Evolutionary conservation across 2,329 filamentous ascomycete species (phyloP).

Genomic region (Neocucurbitaria cava): DNA sequence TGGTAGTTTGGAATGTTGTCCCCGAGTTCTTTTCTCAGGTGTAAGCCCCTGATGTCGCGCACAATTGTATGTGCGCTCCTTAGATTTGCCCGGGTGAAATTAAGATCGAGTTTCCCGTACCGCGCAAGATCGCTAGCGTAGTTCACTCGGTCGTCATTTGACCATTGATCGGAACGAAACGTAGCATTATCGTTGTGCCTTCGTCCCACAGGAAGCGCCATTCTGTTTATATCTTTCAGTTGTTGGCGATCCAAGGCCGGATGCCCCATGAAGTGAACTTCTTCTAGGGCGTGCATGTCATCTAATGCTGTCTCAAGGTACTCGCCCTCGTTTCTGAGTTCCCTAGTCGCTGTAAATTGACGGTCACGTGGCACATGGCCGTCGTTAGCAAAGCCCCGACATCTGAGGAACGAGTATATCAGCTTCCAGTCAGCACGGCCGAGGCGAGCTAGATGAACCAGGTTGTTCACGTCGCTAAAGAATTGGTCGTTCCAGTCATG

Average conservation of each 20-base stretch:
- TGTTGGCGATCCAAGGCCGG: background rate
- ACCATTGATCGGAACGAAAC: background rate
- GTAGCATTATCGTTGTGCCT: background rate
- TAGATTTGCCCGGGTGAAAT: background rate
- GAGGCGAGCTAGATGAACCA: conserved; percentile 15
- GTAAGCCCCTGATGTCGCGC: background rate
- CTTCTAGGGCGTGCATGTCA: background rate
- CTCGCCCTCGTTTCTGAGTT: background rate
- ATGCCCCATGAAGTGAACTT: background rate
- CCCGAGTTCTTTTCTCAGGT: background rate
- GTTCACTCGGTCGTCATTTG: background rate
- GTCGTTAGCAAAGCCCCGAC: conserved; percentile 6
- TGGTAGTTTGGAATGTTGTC: background rate
- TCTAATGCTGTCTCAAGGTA: background rate
- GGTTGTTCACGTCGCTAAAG: conserved; percentile 3
- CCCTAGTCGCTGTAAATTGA: background rate
- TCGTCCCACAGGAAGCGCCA: background rate
- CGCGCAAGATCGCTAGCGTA: background rate
- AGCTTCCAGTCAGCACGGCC: conserved; percentile 17
- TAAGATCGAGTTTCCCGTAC: background rate
- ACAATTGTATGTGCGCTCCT: background rate
- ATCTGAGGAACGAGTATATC: conserved; percentile 20
- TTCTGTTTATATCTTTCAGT: background rate
- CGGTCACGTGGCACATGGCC: conserved; percentile 1
- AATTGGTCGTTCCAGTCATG: conserved; percentile 11